Conservation (phyloP, 2,329 filamentous ascomycete species). For the Alternaria postmessia region DNA sequence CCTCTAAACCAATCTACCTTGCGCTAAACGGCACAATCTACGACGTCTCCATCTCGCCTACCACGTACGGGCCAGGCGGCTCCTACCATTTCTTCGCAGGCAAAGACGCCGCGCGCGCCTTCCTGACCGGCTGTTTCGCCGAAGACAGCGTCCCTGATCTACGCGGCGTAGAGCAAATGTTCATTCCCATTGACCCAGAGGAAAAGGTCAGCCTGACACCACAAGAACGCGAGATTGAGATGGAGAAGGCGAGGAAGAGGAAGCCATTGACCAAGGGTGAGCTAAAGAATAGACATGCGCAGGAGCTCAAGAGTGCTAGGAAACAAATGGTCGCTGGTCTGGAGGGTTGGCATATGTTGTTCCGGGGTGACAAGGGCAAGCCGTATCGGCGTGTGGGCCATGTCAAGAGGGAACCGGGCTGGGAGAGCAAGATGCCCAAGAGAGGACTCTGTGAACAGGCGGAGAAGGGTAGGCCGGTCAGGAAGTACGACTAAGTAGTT, state of each 20-base stretch:
- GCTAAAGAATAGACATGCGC: slow-evolving; percentile 62
- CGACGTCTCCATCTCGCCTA: slow-evolving; percentile 73
- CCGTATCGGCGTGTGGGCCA: slow-evolving; percentile 84
- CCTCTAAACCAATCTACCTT: slow-evolving; percentile 81
- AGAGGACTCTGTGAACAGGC: slow-evolving; percentile 76
- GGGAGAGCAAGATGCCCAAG: slow-evolving; percentile 65
- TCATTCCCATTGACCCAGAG: slow-evolving; percentile 69
- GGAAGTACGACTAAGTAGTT: slow-evolving; percentile 42
- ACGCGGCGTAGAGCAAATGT: slow-evolving; percentile 88
- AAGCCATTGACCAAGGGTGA: slow-evolving; percentile 37
- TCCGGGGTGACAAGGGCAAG: slow-evolving; percentile 70
- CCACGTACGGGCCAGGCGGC: slow-evolving; percentile 72
- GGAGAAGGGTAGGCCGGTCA: slow-evolving; percentile 69
- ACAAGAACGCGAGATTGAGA: slow-evolving; percentile 35
- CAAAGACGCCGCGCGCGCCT: slow-evolving; percentile 84
- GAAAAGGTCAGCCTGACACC: slow-evolving; percentile 42
- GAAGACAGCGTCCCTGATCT: slow-evolving; percentile 86
- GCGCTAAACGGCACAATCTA: slow-evolving; percentile 88
- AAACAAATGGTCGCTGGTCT: slow-evolving; percentile 72
- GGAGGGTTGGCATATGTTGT: slow-evolving; percentile 84
- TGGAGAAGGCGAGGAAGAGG: slow-evolving; percentile 37
- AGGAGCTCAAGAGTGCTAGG: slow-evolving; percentile 71
- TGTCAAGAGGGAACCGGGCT: slow-evolving; percentile 69
- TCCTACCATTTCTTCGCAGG: slow-evolving; percentile 89
- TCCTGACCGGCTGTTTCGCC: slow-evolving; percentile 90